Conservation (phyloP, 257 asterid genomes). For the Gentiana straminea region DNA sequence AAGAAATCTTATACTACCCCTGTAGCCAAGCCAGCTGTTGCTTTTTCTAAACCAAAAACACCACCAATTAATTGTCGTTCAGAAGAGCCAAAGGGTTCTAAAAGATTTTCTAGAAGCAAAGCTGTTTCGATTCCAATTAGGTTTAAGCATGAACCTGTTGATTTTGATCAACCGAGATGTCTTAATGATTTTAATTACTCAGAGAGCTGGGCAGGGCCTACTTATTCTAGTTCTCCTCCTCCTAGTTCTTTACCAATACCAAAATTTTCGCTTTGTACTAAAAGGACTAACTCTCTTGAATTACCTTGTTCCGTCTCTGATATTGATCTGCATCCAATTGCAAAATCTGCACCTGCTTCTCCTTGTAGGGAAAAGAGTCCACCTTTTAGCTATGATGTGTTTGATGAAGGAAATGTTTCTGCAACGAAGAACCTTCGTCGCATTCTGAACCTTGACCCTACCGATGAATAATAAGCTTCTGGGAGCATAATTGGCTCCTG, state of each 20-base stretch:
- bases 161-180: constrained; percentile 6
- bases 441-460: constrained; percentile 81
- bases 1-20: constrained; percentile 22
- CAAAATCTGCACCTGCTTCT: constrained; percentile 82
- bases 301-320: constrained; percentile 37
- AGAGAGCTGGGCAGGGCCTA: constrained; percentile 98
- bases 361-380: constrained; percentile 53
- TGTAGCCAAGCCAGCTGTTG: constrained; percentile 12
- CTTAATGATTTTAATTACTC: constrained; percentile 27
- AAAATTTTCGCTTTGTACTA: constrained; percentile 56
- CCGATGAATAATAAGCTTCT: constrained; percentile 35
- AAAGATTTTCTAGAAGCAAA: constrained; percentile 25
- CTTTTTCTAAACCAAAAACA: constrained; percentile 29
- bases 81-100: constrained; percentile 20
- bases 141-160: constrained; percentile 16
- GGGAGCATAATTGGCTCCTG: constrained; percentile 29
- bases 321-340: constrained; percentile 32
- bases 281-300: constrained; percentile 70
- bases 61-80: constrained; percentile 15
- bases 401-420: constrained; percentile 38
- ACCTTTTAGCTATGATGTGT: constrained; percentile 22
- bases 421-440: constrained; percentile 93
- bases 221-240: constrained; percentile 87
- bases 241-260: constrained; percentile 97
- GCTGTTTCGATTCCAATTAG: constrained; percentile 37